Evolutionary conservation across 2,329 filamentous ascomycete species (phyloP), one percentile per base, ranked within the genome.

Genomic region (Leptographium procerum): DNA sequence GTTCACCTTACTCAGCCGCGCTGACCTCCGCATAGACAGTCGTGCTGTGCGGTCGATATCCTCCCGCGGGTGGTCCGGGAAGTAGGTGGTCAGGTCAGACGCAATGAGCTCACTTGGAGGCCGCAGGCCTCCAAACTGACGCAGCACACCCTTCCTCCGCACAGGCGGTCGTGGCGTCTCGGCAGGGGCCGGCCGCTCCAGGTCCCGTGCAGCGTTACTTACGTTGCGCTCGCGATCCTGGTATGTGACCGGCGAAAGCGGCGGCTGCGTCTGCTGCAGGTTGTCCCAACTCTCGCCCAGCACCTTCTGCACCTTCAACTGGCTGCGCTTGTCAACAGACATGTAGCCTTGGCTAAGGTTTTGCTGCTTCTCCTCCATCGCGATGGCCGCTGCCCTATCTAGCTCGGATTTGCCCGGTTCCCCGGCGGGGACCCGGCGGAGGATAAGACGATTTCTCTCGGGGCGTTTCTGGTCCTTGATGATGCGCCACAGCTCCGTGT

Each of bases 101-200:
- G 92, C 92, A 68, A 99, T 99, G 69, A 99, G 82, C 75, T 99
- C 94, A 74, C 92, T 97, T 1, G 94, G 94, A 22, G 94, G 94
- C 65, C 94, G 82, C 63, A 94, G 85, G 36, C 92, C 92, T 66
- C 95, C 94, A 72, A 97, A 97, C 63, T 88, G 87, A 63, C 88
- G 85, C 52, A 91, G 76, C 31, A 84, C 77, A 33, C 72, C 75
- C 67, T 83, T 83, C 60, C 74, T 74, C 59, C 69, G 71, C 60
- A 66, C 70, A 52, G 68, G 71, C 52, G 77, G 74, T 52, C 76
- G 70, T 26, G 70, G 67, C 10, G 73, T 67, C n/a, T 79, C 77
- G 55, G 71, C 71, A 6, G 80, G 75, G 2, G 76, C 73, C 10
- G 81, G 79, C 6, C 81, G 75, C 67, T 85, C 82, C 11, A 85